These are phyloP conservation scores for Penicillium hordei DNA, from an alignment of 2,329 filamentous ascomycete species.

Conservation along the genomic window DNA sequence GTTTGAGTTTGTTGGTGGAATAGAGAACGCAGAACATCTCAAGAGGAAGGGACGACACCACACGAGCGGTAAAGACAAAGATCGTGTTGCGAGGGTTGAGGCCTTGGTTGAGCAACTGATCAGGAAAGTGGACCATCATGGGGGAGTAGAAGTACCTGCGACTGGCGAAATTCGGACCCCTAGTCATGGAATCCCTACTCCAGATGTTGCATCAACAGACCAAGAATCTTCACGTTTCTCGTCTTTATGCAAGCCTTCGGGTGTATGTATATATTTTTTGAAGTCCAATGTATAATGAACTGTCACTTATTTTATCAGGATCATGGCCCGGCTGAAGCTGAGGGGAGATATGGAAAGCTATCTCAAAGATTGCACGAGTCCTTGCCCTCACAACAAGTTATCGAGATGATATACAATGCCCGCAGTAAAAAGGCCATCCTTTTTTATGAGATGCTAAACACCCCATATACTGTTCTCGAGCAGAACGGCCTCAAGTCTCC, in stretches of 20 bases:
- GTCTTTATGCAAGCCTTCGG: neutral
- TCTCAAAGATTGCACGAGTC: neutral
- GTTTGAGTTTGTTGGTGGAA: conserved; percentile 19
- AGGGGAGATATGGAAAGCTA: neutral
- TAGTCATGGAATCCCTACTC: neutral
- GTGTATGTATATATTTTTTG: neutral
- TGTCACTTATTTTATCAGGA: neutral
- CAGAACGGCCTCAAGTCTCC: conserved; percentile 30
- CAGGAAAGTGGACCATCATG: neutral
- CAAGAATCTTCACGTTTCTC: neutral
- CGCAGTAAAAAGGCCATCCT: conserved; percentile 19
- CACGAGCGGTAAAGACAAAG: neutral
- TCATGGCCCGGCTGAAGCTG: neutral
- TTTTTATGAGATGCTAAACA: conserved; percentile 41
- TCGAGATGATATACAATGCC: neutral
- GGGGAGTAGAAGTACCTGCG: neutral
- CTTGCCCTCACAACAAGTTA: neutral
- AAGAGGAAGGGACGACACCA: neutral
- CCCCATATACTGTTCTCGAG: conserved; percentile 32
- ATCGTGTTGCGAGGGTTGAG: neutral
- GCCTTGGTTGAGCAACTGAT: neutral
- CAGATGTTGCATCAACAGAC: neutral
- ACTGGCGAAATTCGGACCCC: neutral
- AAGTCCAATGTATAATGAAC: neutral
- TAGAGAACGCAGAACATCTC: neutral